Base-by-base conservation (phyloP, 345 rosid genomes). In the Clarkia xantiana region DNA sequence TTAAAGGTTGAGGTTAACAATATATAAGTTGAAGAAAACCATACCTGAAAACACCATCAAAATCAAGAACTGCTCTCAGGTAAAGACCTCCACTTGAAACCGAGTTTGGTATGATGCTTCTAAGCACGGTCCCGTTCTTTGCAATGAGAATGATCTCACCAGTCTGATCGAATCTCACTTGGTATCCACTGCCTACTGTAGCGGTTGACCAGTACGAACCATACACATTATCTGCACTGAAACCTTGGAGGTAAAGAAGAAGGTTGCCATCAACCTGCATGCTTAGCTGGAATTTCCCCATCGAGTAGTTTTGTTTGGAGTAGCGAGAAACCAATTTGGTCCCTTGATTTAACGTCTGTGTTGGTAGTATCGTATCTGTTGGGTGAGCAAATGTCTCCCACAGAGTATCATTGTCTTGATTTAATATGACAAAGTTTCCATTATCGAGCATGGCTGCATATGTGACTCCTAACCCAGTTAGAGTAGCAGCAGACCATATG, bases 341-440 rank as follows among this genome's bases (percentile, higher is more conserved):
- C 4, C 52, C 66, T 8, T 0, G 38, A 3, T 46, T 44, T 58
- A 78, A 10, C 3, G 15, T 53, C 65, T 80, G 82, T 2, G 64
- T 56, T 42, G 88, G 83, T 16, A 80, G 40, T 2, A 83, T 25
- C 2, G 81, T 74, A 11, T 84, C 85, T 0, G 88, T 71, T 10
- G 88, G 85, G 10, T 64, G 2, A 29, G 18, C 57, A 53, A 76
- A 83, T 42, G 70, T 73, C 53, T 68, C 56, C 85, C 94, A 76
- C 50, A 80, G 1, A 38, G 5, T n/a, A 16, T 0, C 12, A 11
- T 55, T 55, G 2, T 50, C 61, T 20, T n/a, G 9, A 18, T 46
- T 40, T 10, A 51, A 54, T 6, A 74, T 58, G 34, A 63, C 77
- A 16, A 84, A 68, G 57, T 84, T 80, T 18, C 86, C 83, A 0